A percentile compares a stretch with the other conserved stretches of the same genome.
phyloP scores from a whole-genome alignment of 768 basidiomycete genomes.

The Omphalotus guepiniiformis region DNA sequence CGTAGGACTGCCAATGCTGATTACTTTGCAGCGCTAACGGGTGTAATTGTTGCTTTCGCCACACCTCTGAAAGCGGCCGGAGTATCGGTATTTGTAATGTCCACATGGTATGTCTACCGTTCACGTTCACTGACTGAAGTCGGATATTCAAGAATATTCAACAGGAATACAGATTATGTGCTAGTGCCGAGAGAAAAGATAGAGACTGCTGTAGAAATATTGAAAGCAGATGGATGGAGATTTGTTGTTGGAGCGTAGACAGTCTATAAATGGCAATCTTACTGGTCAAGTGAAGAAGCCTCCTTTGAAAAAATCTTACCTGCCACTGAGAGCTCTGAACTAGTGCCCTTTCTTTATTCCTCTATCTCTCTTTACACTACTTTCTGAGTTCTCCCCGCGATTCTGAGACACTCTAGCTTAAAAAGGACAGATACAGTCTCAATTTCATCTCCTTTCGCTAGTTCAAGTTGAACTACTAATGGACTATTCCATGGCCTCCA shows the following conservation, averaged over 20 bases:
- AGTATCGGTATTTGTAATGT: slow-evolving; percentile 56
- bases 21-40: slow-evolving; percentile 45
- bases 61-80: slow-evolving; percentile 47
- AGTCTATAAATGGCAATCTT: no score
- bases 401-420: no score
- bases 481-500: background rate
- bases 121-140: background rate
- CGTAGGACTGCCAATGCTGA: background rate
- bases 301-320: no score
- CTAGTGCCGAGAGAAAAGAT: slow-evolving; percentile 46
- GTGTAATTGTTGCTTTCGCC: slow-evolving; percentile 51
- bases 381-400: no score
- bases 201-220: slow-evolving; percentile 34
- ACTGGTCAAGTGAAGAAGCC: no score
- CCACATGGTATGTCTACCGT: slow-evolving; percentile 49
- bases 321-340: no score
- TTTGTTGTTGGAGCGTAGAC: slow-evolving; percentile 21
- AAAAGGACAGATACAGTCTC: no score
- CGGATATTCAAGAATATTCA: slow-evolving; percentile 1
- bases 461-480: no score
- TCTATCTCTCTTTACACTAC: no score
- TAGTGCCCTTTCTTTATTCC: no score
- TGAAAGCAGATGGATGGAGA: slow-evolving; percentile 51
- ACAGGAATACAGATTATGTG: slow-evolving; percentile 66
- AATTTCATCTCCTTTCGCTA: no score